Evolutionary conservation across 2,329 filamentous ascomycete genomes (phyloP).

Genomic region (Xylariaceae sp.): DNA sequence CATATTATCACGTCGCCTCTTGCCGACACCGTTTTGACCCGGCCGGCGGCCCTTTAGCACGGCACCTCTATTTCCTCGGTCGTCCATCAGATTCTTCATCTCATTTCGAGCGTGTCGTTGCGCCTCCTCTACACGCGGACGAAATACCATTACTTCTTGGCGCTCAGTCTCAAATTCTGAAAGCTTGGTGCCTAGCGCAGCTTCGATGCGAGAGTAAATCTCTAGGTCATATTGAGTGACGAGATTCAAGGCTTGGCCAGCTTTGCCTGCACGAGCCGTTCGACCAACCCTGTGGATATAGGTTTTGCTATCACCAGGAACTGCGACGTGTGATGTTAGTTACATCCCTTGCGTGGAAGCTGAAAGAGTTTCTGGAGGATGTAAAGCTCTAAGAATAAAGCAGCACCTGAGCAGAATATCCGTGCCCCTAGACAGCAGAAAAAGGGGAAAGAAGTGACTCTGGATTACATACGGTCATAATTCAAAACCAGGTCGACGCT

Average conservation of each 20-base stretch:
- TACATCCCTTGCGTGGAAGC: background rate
- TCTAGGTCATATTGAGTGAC: slow-evolving; percentile 81
- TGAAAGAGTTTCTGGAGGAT: background rate
- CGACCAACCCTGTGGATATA: slow-evolving; percentile 90
- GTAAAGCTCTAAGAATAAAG: background rate
- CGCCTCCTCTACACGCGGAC: slow-evolving; percentile 78
- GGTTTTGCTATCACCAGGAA: slow-evolving; percentile 63
- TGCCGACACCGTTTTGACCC: slow-evolving; percentile 48
- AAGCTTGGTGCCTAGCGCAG: slow-evolving; percentile 78
- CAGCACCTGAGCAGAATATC: too few relatives aligned
- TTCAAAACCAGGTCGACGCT: slow-evolving; percentile 89
- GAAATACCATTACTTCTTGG: slow-evolving; percentile 86
- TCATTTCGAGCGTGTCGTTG: slow-evolving; percentile 79
- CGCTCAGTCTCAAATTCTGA: slow-evolving; percentile 72
- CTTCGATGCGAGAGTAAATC: slow-evolving; percentile 81
- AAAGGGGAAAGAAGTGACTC: background rate
- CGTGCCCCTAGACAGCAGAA: slow-evolving; percentile 51
- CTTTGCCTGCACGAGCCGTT: slow-evolving; percentile 85
- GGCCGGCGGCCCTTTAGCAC: slow-evolving; percentile 50
- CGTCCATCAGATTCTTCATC: slow-evolving; percentile 81
- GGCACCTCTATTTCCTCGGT: slow-evolving; percentile 62
- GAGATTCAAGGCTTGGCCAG: slow-evolving; percentile 78
- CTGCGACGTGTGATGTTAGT: slow-evolving; percentile 10
- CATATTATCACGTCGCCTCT: slow-evolving; percentile 65
- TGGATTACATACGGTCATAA: slow-evolving; percentile 49